These are phyloP conservation scores for Curvularia lunata DNA, from an alignment of 2,329 filamentous ascomycete species.

Conservation along the genomic window DNA sequence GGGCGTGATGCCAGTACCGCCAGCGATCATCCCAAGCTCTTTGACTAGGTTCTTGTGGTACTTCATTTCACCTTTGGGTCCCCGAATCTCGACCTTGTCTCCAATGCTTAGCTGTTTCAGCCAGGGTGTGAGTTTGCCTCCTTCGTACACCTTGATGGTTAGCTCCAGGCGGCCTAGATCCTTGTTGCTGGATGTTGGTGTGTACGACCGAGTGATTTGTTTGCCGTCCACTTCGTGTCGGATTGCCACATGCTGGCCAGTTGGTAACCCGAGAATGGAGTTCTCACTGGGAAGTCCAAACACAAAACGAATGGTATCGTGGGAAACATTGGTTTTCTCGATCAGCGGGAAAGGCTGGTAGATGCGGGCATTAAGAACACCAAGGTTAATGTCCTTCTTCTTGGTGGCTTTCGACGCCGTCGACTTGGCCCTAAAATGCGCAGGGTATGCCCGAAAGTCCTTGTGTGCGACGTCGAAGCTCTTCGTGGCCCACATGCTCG, in stretches of 20 bases:
- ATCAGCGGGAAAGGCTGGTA: slow-evolving; percentile 57
- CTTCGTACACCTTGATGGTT: slow-evolving; percentile 59
- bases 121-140: slow-evolving; percentile 59
- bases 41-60: slow-evolving; percentile 51
- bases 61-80: slow-evolving; percentile 64
- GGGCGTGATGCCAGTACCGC: slow-evolving; percentile 61
- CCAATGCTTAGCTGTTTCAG: slow-evolving; percentile 57
- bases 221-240: slow-evolving; percentile 71
- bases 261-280: slow-evolving; percentile 44
- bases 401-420: slow-evolving; percentile 9
- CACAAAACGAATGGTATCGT: slow-evolving; percentile 32
- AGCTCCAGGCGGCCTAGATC: slow-evolving; percentile 62
- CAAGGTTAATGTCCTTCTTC: slow-evolving; percentile 36
- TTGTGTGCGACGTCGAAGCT: slow-evolving; percentile 21
- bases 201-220: slow-evolving; percentile 30
- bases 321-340: slow-evolving; percentile 23
- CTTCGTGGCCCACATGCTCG: slow-evolving; percentile 19
- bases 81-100: slow-evolving; percentile 60
- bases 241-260: slow-evolving; percentile 46
- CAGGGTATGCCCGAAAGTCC: slow-evolving; percentile 22
- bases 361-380: slow-evolving; percentile 58
- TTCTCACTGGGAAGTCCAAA: slow-evolving; percentile 34
- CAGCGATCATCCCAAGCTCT: slow-evolving; percentile 63
- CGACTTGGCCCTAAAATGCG: slow-evolving; percentile 21
- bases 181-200: slow-evolving; percentile 60